These are phyloP conservation scores for Mallotus nudiflorus DNA, from an alignment of 345 rosid species.

Conservation along the genomic window DNA sequence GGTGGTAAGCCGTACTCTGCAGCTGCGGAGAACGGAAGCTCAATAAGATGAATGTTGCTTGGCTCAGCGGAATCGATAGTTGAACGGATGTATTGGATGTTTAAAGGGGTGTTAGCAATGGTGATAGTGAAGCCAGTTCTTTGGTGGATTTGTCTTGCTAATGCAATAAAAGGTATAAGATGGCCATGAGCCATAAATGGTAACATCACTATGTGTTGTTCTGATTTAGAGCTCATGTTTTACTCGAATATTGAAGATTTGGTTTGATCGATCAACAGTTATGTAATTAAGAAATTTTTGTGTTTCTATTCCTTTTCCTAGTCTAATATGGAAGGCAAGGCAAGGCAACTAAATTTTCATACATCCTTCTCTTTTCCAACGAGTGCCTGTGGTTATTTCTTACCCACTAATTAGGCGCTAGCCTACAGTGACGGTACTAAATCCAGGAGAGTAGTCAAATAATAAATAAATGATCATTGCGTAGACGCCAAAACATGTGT, in stretches of 20 bases:
- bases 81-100: constrained; percentile 37
- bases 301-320: no score
- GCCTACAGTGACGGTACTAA: no score
- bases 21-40: constrained; percentile 35
- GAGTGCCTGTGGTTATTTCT: no score
- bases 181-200: constrained; percentile 59
- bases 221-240: neutral
- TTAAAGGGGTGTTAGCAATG: constrained; percentile 48
- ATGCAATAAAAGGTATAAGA: constrained; percentile 52
- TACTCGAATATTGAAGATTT: neutral
- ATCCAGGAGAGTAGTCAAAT: no score
- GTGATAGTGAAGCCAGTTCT: constrained; percentile 35
- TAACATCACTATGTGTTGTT: constrained; percentile 40
- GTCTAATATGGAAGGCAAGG: no score
- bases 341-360: no score
- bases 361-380: no score
- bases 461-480: no score
- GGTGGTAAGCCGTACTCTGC: constrained; percentile 46
- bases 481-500: no score
- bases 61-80: constrained; percentile 18
- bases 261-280: neutral
- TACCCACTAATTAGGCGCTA: no score
- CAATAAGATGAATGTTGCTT: constrained; percentile 23
- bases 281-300: neutral
- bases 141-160: constrained; percentile 36